Percentiles rank a stretch among this genome's conserved stretches.
phyloP scores from a whole-genome alignment of 2,329 filamentous ascomycete genomes.

The Penicillium janthinellum region DNA sequence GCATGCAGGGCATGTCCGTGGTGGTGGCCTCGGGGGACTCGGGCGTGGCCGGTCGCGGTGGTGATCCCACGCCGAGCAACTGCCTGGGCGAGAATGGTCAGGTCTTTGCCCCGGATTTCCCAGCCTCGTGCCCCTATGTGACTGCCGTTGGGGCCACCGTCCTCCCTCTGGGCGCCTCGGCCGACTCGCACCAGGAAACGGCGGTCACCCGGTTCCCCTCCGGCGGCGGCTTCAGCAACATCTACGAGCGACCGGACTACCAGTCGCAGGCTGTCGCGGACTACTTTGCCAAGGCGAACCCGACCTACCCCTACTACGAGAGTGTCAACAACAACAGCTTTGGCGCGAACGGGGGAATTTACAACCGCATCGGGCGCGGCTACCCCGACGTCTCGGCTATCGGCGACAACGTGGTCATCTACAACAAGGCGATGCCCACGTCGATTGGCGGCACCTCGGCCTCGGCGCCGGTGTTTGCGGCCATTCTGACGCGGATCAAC shows the following conservation, averaged over 20 bases:
- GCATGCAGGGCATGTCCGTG: constrained; percentile 51
- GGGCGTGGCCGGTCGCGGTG: constrained; percentile 41
- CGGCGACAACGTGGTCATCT: constrained; percentile 40
- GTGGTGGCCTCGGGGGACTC: constrained; percentile 52
- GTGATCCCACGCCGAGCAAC: constrained; percentile 33
- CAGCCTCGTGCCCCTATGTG: constrained; percentile 36
- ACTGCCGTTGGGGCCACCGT: constrained; percentile 46
- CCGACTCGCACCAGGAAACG: constrained; percentile 36
- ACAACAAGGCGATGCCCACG: constrained; percentile 24
- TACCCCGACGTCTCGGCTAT: constrained; percentile 43
- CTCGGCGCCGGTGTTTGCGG: constrained; percentile 57
- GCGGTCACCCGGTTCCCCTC: constrained; percentile 42
- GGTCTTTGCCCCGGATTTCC: constrained; percentile 44
- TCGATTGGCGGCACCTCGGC: constrained; percentile 43
- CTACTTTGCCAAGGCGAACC: constrained; percentile 36
- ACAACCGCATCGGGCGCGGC: constrained; percentile 38
- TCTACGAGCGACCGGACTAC: constrained; percentile 44
- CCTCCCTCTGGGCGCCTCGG: constrained; percentile 34
- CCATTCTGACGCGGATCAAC: constrained; percentile 58
- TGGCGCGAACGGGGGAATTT: constrained; percentile 31
- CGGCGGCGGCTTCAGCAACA: constrained; percentile 49
- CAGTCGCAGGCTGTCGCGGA: constrained; percentile 40
- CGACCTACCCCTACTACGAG: constrained; percentile 35
- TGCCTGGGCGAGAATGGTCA: constrained; percentile 38
- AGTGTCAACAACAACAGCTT: constrained; percentile 36